These are phyloP conservation scores for Psilocybe cyanescens DNA, from an alignment of 768 basidiomycete species.

Conservation along the genomic window DNA sequence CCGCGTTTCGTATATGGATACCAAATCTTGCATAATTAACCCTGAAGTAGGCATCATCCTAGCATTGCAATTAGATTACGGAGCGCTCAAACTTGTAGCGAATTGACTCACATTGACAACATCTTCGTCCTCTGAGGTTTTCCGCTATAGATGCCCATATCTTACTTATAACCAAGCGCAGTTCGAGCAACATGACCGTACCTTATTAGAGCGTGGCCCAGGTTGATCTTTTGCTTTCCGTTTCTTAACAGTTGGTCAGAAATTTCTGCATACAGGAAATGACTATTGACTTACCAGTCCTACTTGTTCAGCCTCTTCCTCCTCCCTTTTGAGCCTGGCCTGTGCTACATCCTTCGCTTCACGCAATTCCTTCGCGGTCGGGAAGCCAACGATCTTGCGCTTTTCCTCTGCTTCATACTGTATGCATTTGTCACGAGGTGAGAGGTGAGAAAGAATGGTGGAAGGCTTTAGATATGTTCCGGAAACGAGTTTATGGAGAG, in stretches of 20 bases:
- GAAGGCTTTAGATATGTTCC: conserved; percentile 80
- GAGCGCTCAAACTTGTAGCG: conserved; percentile 1
- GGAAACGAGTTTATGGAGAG: conserved; percentile 72
- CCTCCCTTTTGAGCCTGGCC: conserved; percentile 66
- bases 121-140: conserved; percentile 59
- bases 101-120: conserved; percentile 64
- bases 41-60: conserved; percentile 80
- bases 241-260: conserved; percentile 51
- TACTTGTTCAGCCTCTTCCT: conserved; percentile 73
- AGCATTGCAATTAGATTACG: conserved; percentile 5
- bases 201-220: conserved; percentile 57
- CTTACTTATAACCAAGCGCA: conserved; percentile 1
- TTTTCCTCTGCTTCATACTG: conserved; percentile 83
- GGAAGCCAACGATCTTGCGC: conserved; percentile 72
- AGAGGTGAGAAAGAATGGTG: conserved; percentile 75
- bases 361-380: conserved; percentile 79
- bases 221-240: conserved; percentile 57
- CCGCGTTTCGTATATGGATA: conserved; percentile 85
- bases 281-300: conserved; percentile 61
- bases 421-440: conserved; percentile 80
- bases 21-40: conserved; percentile 91
- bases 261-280: conserved; percentile 14
- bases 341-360: conserved; percentile 71
- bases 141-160: conserved; percentile 28
- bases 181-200: conserved; percentile 25